Conservation (phyloP, 1,284 basidiomycete genomes). For the Cryptococcus maquisensis region DNA sequence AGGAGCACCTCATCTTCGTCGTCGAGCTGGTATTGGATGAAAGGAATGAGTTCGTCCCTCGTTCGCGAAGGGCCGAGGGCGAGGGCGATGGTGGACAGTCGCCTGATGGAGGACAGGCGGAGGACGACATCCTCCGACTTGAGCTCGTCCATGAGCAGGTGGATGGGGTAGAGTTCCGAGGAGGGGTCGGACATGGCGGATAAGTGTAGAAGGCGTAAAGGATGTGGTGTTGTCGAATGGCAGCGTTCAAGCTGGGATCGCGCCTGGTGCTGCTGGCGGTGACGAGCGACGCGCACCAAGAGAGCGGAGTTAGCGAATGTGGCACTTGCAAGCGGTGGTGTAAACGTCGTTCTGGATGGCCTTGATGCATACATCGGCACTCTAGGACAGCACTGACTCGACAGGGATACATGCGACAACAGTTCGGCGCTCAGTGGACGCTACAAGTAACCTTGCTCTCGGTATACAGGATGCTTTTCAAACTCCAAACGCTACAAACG, state of each 20-base stretch:
- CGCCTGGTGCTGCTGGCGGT: constrained; percentile 3
- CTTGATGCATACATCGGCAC: not conserved
- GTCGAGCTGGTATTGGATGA: constrained; percentile 92
- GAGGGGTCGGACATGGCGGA: constrained; percentile 18
- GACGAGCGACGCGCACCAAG: not conserved
- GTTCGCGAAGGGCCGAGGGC: constrained; percentile 94
- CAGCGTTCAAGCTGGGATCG: constrained; percentile 26
- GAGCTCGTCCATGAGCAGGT: constrained; percentile 62
- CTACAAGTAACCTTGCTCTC: not conserved
- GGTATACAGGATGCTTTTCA: not conserved
- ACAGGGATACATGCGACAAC: too few relatives aligned
- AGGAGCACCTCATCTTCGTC: constrained; percentile 99
- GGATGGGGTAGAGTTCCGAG: constrained; percentile 39
- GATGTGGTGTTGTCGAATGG: constrained; percentile 26
- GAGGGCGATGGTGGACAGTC: constrained; percentile 96
- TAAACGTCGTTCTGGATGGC: not conserved
- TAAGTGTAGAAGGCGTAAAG: constrained; percentile 20
- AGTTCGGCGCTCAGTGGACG: too few relatives aligned
- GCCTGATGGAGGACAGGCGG: constrained; percentile 94
- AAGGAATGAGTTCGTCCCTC: constrained; percentile 92
- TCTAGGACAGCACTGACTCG: not conserved
- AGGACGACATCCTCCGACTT: constrained; percentile 89
- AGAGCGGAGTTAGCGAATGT: not conserved
- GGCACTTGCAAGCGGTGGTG: not conserved
- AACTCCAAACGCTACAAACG: not conserved